Percentiles rank a stretch among this genome's conserved stretches.
Evolutionary conservation across 441 rosid species (phyloP).

Genomic region (Erodium trifolium): DNA sequence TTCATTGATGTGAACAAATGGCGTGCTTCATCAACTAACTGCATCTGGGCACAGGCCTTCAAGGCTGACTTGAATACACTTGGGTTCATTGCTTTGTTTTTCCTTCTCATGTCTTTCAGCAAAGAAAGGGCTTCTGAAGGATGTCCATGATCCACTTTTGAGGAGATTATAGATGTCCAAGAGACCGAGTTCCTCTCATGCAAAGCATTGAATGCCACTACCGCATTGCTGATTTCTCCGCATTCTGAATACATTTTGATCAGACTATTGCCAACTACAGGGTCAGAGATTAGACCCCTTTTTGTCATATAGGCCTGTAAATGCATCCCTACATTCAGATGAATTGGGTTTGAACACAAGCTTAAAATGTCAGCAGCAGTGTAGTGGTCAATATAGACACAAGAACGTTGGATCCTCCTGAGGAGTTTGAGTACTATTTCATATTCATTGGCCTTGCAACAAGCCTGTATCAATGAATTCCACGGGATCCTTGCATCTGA

Average conservation of each 20-base stretch:
- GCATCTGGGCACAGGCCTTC: slow-evolving; percentile 24
- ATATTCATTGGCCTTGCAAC: slow-evolving; percentile 20
- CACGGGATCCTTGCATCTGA: slow-evolving; percentile 22
- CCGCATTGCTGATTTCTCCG: slow-evolving; percentile 20
- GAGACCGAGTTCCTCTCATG: slow-evolving; percentile 20
- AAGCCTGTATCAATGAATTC: slow-evolving; percentile 22
- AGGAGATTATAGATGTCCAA: slow-evolving; percentile 28
- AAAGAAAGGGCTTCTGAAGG: slow-evolving; percentile 23
- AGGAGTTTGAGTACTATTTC: slow-evolving; percentile 24
- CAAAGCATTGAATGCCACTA: slow-evolving; percentile 16
- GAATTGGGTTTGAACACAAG: slow-evolving; percentile 20
- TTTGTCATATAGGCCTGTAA: slow-evolving; percentile 26
- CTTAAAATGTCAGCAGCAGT: slow-evolving; percentile 21
- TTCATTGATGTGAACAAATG: slow-evolving; percentile 22
- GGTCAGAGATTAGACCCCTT: slow-evolving; percentile 25
- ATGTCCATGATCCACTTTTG: slow-evolving; percentile 25
- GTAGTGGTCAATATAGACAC: slow-evolving; percentile 17
- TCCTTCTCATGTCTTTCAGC: slow-evolving; percentile 22
- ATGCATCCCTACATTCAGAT: slow-evolving; percentile 24
- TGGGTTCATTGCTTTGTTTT: slow-evolving; percentile 16
- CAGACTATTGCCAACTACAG: slow-evolving; percentile 17
- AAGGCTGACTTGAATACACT: slow-evolving; percentile 21
- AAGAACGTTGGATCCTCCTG: slow-evolving; percentile 21
- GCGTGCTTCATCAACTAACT: slow-evolving; percentile 22
- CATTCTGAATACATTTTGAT: slow-evolving; percentile 24